Conservation (phyloP, 139 green algal genomes). For the Tetradesmus obliquus region DNA sequence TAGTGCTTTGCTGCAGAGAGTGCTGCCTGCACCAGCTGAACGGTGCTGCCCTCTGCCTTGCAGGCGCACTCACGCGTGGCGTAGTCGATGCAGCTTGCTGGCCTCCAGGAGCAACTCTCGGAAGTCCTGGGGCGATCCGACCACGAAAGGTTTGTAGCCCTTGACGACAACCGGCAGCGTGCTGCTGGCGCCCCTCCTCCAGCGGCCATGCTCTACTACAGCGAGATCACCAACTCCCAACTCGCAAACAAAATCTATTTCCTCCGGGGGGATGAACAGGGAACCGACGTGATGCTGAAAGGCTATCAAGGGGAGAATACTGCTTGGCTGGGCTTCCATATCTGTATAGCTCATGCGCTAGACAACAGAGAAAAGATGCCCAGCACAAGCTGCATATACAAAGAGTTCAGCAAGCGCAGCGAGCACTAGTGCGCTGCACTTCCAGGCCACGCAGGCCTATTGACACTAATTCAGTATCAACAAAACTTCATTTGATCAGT, state of each 20-base stretch:
- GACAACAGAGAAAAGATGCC: not conserved
- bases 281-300: slow-evolving; percentile 43
- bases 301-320: slow-evolving; percentile 38
- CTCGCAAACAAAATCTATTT: slow-evolving; percentile 30
- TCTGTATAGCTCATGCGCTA: too few species aligned
- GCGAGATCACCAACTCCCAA: slow-evolving; percentile 24
- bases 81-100: slow-evolving; percentile 35
- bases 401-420: not conserved
- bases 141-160: slow-evolving; percentile 30
- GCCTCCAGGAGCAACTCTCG: slow-evolving; percentile 45
- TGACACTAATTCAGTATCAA: not conserved
- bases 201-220: slow-evolving; percentile 32
- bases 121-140: slow-evolving; percentile 40
- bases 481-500: not conserved
- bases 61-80: slow-evolving; percentile 33
- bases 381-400: not conserved
- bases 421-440: not conserved
- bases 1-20: not conserved
- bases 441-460: not conserved
- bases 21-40: not conserved
- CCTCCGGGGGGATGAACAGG: slow-evolving; percentile 21
- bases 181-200: not conserved
- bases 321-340: not conserved
- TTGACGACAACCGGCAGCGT: slow-evolving; percentile 38
- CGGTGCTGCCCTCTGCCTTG: not conserved